Evolutionary conservation across 306 rosid species (phyloP), one percentile per base, ranked within the genome.

Genomic region (Lablab purpureus): DNA sequence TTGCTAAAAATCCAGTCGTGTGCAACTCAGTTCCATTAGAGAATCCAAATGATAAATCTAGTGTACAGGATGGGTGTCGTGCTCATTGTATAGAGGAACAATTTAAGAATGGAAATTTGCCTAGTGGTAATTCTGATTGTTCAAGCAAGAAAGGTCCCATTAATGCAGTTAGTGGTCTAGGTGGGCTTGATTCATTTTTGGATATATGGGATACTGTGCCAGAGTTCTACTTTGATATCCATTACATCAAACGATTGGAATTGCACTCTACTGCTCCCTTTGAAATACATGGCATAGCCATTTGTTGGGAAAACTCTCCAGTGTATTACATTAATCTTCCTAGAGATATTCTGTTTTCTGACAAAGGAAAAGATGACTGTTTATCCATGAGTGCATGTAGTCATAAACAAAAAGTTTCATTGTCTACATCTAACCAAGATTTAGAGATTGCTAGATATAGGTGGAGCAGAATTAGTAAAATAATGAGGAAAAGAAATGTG

Each of bases 281-380:
- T 30, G 98, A 95, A 85, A 69, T 95, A 74, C 90, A 87, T 19
- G 99, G 99, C 72, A 81, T 95, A 32, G 99, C 99, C 45, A 82
- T 92, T 80, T 92, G 99, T 84, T 95, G 98, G 98, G 95, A 92
- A 82, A 80, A 85, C 75, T 92, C 98, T 78, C 88, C 94, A 14
- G 97, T 95, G 77, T 91, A 91, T 82, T 95, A 92, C 60, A 56
- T 95, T 70, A 91, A 91, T 87, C 87, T 95, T 62, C 94, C 93
- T 49, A 95, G 89, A 85, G 99, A 95, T 85, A 88, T 95, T 77
- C 67, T 89, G 76, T 85, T 84, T 88, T 80, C 88, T 77, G 84
- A 70, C 78, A 86, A 67, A 63, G 85, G 68, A 78, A 87, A 73
- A 85, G 85, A 77, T 73, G 84, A 69, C 49, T 32, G 71, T 79